Evolutionary conservation across 1,284 basidiomycete species (phyloP), one percentile per base, ranked within the genome.

Genomic region (Microbotryomycetes sp.): DNA sequence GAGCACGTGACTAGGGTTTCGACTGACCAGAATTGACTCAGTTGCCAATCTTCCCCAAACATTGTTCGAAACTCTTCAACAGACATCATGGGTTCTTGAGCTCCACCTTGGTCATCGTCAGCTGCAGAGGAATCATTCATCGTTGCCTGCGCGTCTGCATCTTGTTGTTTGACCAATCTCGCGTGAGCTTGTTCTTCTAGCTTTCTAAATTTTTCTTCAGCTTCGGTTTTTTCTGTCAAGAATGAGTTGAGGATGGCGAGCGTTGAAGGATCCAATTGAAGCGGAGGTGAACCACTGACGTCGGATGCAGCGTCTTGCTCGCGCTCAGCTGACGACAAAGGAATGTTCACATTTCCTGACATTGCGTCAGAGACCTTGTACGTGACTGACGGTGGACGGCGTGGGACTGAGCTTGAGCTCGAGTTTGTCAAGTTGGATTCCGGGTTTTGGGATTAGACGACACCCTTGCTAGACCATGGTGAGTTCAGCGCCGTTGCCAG

Each of bases 201-300:
- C 55, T 68, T 51, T n/a, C 54, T 23, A 51, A 74, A 68, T 47
- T 69, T 59, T 7, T 66, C 64, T 53, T 74, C 71, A 25, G 69
- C 70, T 4, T 72, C 71, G 0, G 63, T 70, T 47, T 70, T 72
- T 30, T 74, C 71, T 15, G 64, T 55, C 48, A 70, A 63, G 60
- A 76, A 74, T n/a, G 56, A 62, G 55, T 67, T 66, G 47, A 76
- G 64, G 16, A 71, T 64, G 6, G 73, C 72, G 14, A 74, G 67
- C 2, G 74, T 74, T 3, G 68, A 59, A 6, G 70, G 69, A 62
- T 76, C 74, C 22, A 76, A 71, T 25, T 59, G 49, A 16, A 65
- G 64, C 2, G 64, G 60, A 19, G 68, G 64, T 4, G 65, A 67
- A 12, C 47, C 30, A 5, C 60, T 63, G n/a, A 57, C 47, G 1